Percentiles rank a stretch among this genome's conserved stretches.
phyloP scores from a whole-genome alignment of 257 asterid species.

The Scutellaria barbata region DNA sequence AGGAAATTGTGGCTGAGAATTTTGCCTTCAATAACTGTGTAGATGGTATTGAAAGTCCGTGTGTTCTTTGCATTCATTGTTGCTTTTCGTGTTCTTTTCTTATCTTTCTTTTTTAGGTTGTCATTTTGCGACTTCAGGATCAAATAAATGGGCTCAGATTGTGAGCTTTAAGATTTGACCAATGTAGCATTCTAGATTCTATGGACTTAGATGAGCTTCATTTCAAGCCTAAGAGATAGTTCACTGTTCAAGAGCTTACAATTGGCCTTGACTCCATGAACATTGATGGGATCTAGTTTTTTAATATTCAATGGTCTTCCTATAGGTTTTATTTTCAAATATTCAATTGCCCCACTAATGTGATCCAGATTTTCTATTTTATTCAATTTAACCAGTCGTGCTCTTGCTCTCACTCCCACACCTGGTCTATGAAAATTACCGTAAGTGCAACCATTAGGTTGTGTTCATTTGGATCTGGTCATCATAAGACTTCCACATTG shows the following conservation, averaged over 20 bases:
- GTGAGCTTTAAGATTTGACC: conserved; percentile 7
- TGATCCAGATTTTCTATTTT: background rate
- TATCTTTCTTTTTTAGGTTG: background rate
- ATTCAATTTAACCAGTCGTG: background rate
- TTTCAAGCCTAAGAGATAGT: background rate
- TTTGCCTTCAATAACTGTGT: background rate
- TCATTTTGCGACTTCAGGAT: background rate
- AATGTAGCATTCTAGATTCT: background rate
- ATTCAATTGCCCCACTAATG: conserved; percentile 16
- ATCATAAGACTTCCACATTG: conserved; percentile 18
- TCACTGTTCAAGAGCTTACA: conserved; percentile 10
- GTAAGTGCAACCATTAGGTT: background rate
- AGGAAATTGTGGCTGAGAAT: background rate
- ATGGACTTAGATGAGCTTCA: background rate
- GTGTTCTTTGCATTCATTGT: background rate
- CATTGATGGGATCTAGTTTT: conserved; percentile 10
- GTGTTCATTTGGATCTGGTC: conserved; percentile 18
- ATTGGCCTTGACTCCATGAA: conserved; percentile 15
- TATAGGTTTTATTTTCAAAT: conserved; percentile 14
- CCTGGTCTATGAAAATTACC: background rate
- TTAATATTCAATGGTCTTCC: conserved; percentile 5
- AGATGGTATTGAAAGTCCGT: background rate
- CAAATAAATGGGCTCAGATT: conserved; percentile 17
- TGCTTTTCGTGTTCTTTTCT: background rate
- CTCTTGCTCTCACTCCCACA: background rate